Percentiles rank a stretch among this genome's conserved stretches.
Evolutionary conservation across 139 green algal genomes (phyloP).

Genomic region (Microglena sp.): DNA sequence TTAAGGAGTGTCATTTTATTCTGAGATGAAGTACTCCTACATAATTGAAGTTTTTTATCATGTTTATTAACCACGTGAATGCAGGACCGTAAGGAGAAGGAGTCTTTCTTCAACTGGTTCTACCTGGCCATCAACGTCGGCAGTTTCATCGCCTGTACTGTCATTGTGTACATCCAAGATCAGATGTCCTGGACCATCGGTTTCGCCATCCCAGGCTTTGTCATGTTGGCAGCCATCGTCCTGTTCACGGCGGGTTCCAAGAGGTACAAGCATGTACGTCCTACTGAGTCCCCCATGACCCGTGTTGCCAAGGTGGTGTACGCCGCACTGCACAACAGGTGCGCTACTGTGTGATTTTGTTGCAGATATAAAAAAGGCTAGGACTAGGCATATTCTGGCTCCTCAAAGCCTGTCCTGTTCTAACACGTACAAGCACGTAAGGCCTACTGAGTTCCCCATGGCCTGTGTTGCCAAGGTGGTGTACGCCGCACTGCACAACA

Average conservation of each 20-base stretch:
- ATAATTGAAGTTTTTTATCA: too few species aligned
- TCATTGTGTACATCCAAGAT: conserved; percentile 69
- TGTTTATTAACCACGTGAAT: neutral
- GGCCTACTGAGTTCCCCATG: conserved; percentile 71
- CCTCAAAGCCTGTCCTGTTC: too few species aligned
- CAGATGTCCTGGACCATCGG: conserved; percentile 75
- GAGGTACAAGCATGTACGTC: conserved; percentile 42
- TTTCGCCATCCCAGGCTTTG: conserved; percentile 74
- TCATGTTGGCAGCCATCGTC: conserved; percentile 69
- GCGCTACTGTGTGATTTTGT: neutral
- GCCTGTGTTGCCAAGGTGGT: conserved; percentile 71
- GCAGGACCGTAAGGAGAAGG: conserved; percentile 75
- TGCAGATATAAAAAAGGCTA: neutral
- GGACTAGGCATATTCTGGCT: too few species aligned
- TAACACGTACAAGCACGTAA: conserved; percentile 51
- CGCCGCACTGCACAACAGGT: conserved; percentile 51
- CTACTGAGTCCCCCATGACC: conserved; percentile 71
- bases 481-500: conserved; percentile 45
- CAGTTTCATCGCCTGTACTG: conserved; percentile 67
- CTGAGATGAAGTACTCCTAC: too few species aligned
- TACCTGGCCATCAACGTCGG: conserved; percentile 96
- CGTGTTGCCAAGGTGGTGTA: conserved; percentile 68
- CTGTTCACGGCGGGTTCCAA: conserved; percentile 55
- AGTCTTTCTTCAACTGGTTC: conserved; percentile 73
- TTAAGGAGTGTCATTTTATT: too few species aligned